Evolutionary conservation across 768 basidiomycete species (phyloP).

Genomic region (Mrakia blollopis): DNA sequence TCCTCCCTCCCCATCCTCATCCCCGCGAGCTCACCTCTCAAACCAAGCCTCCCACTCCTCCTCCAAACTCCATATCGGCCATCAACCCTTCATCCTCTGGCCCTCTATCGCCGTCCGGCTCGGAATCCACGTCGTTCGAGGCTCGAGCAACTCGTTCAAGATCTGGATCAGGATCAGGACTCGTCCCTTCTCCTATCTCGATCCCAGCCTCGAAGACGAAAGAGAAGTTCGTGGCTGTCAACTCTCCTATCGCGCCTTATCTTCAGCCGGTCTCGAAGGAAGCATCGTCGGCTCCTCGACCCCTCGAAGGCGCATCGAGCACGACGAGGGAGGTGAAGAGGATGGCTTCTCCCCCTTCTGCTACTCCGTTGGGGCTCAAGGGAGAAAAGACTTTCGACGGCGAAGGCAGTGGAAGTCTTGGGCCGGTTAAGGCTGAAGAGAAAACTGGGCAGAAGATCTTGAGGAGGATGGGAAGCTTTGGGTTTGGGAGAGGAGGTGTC

Average conservation of each 20-base stretch:
- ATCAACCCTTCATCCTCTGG: not conserved
- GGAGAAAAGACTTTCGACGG: not conserved
- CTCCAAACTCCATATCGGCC: not conserved
- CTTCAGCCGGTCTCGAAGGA: too few species aligned
- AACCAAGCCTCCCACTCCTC: not conserved
- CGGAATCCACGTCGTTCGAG: not conserved
- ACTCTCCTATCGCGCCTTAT: too few species aligned
- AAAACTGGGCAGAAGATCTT: not conserved
- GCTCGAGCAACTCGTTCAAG: not conserved
- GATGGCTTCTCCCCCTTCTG: too few species aligned
- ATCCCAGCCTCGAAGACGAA: not conserved
- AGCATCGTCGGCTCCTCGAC: too few species aligned
- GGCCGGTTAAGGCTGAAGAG: not conserved
- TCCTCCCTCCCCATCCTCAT: not conserved
- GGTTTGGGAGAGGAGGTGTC: not conserved
- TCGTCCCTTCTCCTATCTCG: not conserved
- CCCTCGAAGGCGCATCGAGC: too few species aligned
- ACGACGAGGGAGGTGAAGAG: too few species aligned
- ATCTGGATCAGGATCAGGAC: not conserved
- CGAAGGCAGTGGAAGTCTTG: not conserved
- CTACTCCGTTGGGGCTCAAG: too few species aligned
- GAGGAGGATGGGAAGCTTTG: conserved; percentile 2
- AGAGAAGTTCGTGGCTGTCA: too few species aligned
- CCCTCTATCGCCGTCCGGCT: not conserved
- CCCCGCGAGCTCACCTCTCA: not conserved